Base-by-base conservation (phyloP, 2,329 filamentous ascomycete species). In the Stemphylium beticola region DNA sequence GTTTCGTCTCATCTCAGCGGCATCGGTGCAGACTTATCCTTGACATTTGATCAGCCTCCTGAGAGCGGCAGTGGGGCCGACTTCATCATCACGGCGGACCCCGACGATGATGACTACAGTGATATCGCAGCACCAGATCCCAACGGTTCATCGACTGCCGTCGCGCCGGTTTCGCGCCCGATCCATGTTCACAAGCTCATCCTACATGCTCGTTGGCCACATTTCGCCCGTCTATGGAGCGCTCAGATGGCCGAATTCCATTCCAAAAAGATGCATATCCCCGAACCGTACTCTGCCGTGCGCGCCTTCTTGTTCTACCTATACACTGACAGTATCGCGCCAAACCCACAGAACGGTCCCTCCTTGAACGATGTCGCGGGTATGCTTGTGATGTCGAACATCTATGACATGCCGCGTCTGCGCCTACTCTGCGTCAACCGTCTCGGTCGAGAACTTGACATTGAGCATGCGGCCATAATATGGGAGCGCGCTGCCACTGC, bases 161-260 rank as follows among this genome's bases (percentile, higher is more conserved):
- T 68, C 10, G 66, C 66, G 33, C 61, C 62, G 46, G 44, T 89
- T 0, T 96, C 92, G 0, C 83, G 83, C 24, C 92, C 93, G 0
- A 98, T 99, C 47, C 89, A 98, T 71, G 93, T 98, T 4, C 95
- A 99, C 76, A 92, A 91, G 57, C 87, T 99, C 51, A 97, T 99
- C 48, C 83, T 99, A 8, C 91, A 96, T 74, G 90, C 95, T 17
- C 90, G 95, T 46, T 99, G 95, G 95, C 93, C 95, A 24, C 95
- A 99, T 75, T 99, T 99, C 78, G 87, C 90, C 36, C 89, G 95
- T 14, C 81, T 99, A 2, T 98, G 96, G 79, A 88, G 89, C 46
- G 87, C 93, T 4, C 92, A 97, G 71, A 99, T 99, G 95, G 88
- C 90, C 11, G 95, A 99, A 74, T 99, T 96, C 68, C 95, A 99